Evolutionary conservation across 768 basidiomycete species (phyloP), one percentile per base, ranked within the genome.

Genomic region (Russula ochroleuca): DNA sequence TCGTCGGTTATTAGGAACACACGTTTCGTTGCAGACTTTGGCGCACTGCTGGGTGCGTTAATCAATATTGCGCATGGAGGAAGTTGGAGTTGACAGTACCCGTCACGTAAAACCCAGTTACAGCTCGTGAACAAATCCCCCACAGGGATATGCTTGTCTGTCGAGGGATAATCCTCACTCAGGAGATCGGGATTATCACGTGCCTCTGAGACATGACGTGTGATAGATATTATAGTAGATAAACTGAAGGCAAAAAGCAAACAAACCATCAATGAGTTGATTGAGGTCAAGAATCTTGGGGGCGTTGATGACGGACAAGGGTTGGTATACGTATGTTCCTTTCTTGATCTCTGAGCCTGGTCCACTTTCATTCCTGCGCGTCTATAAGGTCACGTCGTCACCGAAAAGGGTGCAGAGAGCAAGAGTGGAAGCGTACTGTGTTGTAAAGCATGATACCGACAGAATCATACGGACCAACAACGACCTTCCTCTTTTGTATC

Each of bases 371-470:
- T 76, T 70, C 64, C 73, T 71, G 76, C 78, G 75, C 65, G 69
- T 72, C 72, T 75, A 41, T 5, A 8, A 6, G 3, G 14, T 13
- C 41, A 8, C 37, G 41, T 51, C 21, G 37, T 45, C 33, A 63
- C 17, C 2, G 5, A 7, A n/a, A 11, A n/a, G 10, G 31, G 28
- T 13, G 49, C n/a, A 10, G 28, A 25, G 9, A 5, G 15, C 8
- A 28, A 31, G 19, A 11, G 15, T 43, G 28, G 14, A n/a, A 57
- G 70, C 87, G 80, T 72, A 95, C 94, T 62, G 93, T 92, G 67
- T 99, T 98, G 77, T 90, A 99, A 11, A 98, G 77, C 68, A 98
- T 72, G 43, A 98, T 88, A 5, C 96, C 97, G 49, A 98, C 86
- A 35, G 85, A 83, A 72, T 98, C 96, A 66, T 86, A 90, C 2